These are phyloP conservation scores for Limonomyces culmigenus DNA, from an alignment of 1,284 basidiomycete species.

Conservation along the genomic window DNA sequence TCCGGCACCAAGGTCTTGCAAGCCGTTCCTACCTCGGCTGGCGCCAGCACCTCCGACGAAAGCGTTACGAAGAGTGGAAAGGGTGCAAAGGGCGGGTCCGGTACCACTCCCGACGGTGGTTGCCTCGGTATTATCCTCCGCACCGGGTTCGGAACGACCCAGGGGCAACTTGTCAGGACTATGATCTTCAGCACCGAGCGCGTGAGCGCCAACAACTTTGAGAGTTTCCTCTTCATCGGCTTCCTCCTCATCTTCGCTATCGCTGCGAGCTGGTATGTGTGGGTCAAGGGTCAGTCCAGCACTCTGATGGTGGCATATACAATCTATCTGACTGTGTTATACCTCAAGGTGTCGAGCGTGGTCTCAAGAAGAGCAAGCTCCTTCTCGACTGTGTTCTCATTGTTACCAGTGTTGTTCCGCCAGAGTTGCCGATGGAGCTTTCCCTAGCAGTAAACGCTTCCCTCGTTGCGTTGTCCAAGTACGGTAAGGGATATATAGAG, in stretches of 20 bases:
- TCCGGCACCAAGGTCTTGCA: conserved; percentile 92
- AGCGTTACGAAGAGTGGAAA: too few species aligned
- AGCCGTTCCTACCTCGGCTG: conserved; percentile 36
- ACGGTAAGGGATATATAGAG: conserved; percentile 28
- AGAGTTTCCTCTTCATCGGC: conserved; percentile 90
- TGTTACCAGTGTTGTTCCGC: conserved; percentile 89
- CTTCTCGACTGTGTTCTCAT: conserved; percentile 88
- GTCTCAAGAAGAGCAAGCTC: conserved; percentile 84
- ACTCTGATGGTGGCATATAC: not conserved
- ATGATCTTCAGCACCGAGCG: conserved; percentile 97
- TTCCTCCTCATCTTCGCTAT: conserved; percentile 94
- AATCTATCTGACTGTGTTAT: conserved; percentile 2
- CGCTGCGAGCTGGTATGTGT: conserved; percentile 91
- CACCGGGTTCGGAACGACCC: conserved; percentile 93
- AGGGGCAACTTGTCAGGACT: conserved; percentile 88
- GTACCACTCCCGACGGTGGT: conserved; percentile 72
- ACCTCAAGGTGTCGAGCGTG: conserved; percentile 64
- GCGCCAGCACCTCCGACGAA: not conserved
- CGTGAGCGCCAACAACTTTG: conserved; percentile 85
- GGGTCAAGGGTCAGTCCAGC: conserved; percentile 63
- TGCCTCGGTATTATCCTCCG: conserved; percentile 83
- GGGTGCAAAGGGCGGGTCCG: conserved; percentile 5
- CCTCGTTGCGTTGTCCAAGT: conserved; percentile 85
- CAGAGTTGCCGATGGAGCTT: conserved; percentile 92
- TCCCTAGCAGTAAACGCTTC: conserved; percentile 90